Base-by-base conservation (phyloP, 2,329 filamentous ascomycete species). In the Akanthomyces lecanii region DNA sequence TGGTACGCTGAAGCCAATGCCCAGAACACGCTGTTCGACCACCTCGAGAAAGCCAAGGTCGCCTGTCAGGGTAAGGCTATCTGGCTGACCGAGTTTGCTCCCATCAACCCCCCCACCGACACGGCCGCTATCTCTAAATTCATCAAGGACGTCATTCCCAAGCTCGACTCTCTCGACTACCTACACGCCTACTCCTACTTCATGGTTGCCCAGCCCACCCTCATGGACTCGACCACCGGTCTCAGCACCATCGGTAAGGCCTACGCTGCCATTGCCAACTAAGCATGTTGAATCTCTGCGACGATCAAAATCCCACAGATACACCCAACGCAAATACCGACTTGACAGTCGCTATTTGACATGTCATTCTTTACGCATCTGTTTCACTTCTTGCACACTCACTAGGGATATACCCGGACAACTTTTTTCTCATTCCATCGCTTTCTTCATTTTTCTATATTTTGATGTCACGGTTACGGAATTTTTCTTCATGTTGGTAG, bases 21-120 rank as follows among this genome's bases (percentile, higher is more conserved):
- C 63, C 71, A 75, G 30, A 73, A 79, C 48, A 77, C 75, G 65
- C 85, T 89, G 74, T 82, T 86, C 67, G 64, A 71, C 45, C 84
- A 88, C 73, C 70, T 88, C 62, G 66, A 77, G 65, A 65, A 77
- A 36, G 81, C 82, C 65, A 68, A 81, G 71, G 62, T 75, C 45
- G 70, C 74, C 65, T 84, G 82, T 71, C 70, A 74, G 50, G 76
- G 73, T 69, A 80, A 80, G 77, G 78, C 79, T 52, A 74, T 89
- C 72, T 88, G 83, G 82, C 75, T 89, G 62, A 88, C 85, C 62
- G 87, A 89, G 79, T 89, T 89, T 67, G 86, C 81, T 28, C 80
- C 84, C 60, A 70, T 74, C 40, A 81, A 36, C 10, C 2, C 78
- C 64, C 74, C 78, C 63, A 74, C 73, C 59, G 75, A 77, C 47